Percentiles rank a stretch among this genome's conserved stretches.
Conservation (phyloP, 352 stramenopile genomes). For the Plasmopara halstedii region DNA sequence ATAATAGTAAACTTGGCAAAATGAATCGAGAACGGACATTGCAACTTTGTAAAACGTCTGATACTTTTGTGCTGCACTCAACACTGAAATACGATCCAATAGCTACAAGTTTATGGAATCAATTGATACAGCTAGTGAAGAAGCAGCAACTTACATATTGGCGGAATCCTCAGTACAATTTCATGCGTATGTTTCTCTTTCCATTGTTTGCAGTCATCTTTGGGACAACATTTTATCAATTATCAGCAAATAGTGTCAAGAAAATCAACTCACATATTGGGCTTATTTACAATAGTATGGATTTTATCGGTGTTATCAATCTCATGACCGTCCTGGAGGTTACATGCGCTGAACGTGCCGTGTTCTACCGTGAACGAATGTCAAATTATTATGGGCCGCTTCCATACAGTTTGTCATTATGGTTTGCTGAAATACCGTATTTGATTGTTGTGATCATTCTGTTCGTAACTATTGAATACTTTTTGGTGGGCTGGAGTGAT, state of each 20-base stretch:
- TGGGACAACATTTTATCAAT: conserved; percentile 5
- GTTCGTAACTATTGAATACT: conserved; percentile 17
- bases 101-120: conserved; percentile 35
- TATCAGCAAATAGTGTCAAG: neutral
- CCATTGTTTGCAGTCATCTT: conserved; percentile 47
- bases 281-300: conserved; percentile 63
- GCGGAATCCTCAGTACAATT: conserved; percentile 48
- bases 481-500: neutral
- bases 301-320: conserved; percentile 58
- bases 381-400: conserved; percentile 1
- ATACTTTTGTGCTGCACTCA: conserved; percentile 32
- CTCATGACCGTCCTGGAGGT: conserved; percentile 60
- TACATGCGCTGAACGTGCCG: conserved; percentile 40
- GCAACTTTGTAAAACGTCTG: conserved; percentile 12
- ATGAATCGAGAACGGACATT: conserved; percentile 20
- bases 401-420: conserved; percentile 53
- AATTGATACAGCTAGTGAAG: conserved; percentile 22
- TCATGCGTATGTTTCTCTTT: conserved; percentile 47
- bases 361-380: conserved; percentile 37
- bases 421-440: conserved; percentile 50
- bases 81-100: conserved; percentile 41
- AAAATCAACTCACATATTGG: conserved; percentile 50
- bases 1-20: conserved; percentile 26
- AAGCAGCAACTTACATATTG: conserved; percentile 47
- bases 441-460: conserved; percentile 32